Evolutionary conservation across 1,284 basidiomycete genomes (phyloP).

Genomic region (Moniliella sp.): DNA sequence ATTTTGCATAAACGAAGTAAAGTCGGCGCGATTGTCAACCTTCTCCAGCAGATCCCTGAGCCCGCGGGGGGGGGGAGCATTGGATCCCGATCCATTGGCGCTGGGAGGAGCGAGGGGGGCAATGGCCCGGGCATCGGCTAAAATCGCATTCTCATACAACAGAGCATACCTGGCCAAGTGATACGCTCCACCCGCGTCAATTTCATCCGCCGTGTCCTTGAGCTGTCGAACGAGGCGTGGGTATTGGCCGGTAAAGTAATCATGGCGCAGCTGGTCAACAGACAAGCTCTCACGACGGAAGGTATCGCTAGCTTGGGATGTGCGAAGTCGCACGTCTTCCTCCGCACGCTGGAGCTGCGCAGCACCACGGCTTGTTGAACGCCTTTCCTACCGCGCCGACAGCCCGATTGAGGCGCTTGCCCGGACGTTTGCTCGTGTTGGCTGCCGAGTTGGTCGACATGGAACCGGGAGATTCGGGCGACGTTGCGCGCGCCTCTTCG

Average conservation of each 20-base stretch:
- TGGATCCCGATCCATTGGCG: conserved; percentile 1
- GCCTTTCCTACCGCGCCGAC: conserved; percentile 73
- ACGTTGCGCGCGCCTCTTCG: too few species aligned
- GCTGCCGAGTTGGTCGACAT: too few species aligned
- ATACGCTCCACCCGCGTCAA: conserved; percentile 88
- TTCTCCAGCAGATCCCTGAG: conserved; percentile 66
- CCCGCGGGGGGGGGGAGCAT: conserved; percentile 36
- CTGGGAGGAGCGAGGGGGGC: conserved; percentile 43
- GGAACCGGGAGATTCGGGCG: too few species aligned
- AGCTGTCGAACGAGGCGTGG: conserved; percentile 81
- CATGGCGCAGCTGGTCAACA: conserved; percentile 2
- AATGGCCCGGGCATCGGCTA: conserved; percentile 66
- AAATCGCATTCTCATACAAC: conserved; percentile 67
- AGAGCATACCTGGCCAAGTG: conserved; percentile 84
- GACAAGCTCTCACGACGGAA: conserved; percentile 66
- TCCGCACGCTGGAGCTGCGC: conserved; percentile 77
- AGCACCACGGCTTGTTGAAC: conserved; percentile 67
- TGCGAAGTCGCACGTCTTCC: conserved; percentile 66
- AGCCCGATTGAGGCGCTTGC: conserved; percentile 41
- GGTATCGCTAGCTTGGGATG: conserved; percentile 64
- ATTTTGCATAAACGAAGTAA: conserved; percentile 89
- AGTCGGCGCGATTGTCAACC: conserved; percentile 83
- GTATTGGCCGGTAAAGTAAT: conserved; percentile 67
- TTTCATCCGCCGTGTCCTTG: conserved; percentile 84
- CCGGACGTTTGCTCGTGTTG: conserved; percentile 1